Percentiles rank a stretch among this genome's conserved stretches.
These are phyloP conservation scores for Suhomyces bribrorum DNA, from an alignment of 1,139 yeast species.

Conservation along the genomic window DNA sequence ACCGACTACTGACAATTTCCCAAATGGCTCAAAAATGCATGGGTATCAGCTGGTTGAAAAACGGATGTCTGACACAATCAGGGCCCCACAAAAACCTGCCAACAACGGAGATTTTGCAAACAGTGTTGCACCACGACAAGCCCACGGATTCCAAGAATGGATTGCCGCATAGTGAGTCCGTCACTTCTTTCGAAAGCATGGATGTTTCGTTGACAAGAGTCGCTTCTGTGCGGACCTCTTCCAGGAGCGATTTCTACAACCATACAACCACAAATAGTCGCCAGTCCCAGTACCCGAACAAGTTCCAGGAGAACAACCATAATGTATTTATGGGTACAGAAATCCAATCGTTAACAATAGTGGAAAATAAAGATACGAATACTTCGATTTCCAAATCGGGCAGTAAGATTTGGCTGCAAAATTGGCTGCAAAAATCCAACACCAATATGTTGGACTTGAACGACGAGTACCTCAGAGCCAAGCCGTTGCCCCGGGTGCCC, in stretches of 20 bases:
- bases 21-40: conserved; percentile 66
- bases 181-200: conserved; percentile 13
- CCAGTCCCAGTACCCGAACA: conserved; percentile 6
- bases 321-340: conserved; percentile 18
- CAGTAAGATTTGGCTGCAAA: too few relatives aligned
- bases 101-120: background rate
- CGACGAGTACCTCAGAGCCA: conserved; percentile 30
- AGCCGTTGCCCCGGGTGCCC: conserved; percentile 18
- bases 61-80: too few relatives aligned
- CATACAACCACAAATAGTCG: conserved; percentile 36
- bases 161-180: conserved; percentile 10
- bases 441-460: conserved; percentile 34
- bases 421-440: conserved; percentile 3
- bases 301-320: conserved; percentile 19
- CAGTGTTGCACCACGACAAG: background rate
- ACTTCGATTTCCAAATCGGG: background rate
- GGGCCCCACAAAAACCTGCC: background rate
- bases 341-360: conserved; percentile 4
- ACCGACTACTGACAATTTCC: conserved; percentile 35
- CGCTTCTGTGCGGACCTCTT: conserved; percentile 42
- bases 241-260: conserved; percentile 39
- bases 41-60: conserved; percentile 55
- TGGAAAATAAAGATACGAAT: background rate
- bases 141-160: conserved; percentile 1
- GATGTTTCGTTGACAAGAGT: conserved; percentile 32